phyloP scores from a whole-genome alignment of 2,329 filamentous ascomycete species.

The Achaetomium macrosporum region DNA sequence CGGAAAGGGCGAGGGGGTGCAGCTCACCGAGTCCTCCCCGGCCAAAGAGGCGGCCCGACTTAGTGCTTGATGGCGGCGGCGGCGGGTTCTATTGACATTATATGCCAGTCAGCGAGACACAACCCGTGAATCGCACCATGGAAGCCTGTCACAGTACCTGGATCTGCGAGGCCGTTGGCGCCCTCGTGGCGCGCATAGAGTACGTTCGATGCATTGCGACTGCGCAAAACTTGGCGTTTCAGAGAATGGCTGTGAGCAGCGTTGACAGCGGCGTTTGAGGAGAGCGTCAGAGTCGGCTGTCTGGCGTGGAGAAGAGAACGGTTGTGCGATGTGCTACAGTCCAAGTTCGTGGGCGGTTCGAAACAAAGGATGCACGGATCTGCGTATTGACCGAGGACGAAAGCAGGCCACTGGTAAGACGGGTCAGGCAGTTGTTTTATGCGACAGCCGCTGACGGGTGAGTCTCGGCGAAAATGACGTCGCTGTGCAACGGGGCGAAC shows the following conservation, averaged over 20 bases:
- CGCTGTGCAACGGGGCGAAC: conserved; percentile 5
- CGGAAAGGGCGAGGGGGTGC: not conserved
- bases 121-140: not conserved
- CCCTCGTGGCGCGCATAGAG: conserved; percentile 95
- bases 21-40: conserved; percentile 74
- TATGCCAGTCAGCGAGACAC: conserved; percentile 6
- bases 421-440: conserved; percentile 7
- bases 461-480: conserved; percentile 8
- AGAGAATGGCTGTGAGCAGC: not conserved
- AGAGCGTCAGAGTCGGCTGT: not conserved
- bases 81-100: conserved; percentile 67
- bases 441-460: not conserved
- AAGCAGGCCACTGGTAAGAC: not conserved
- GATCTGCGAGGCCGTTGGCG: conserved; percentile 80
- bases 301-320: not conserved
- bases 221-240: not conserved
- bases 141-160: conserved; percentile 38
- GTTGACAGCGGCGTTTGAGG: not conserved
- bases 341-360: not conserved
- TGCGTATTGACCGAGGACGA: not conserved
- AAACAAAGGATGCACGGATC: not conserved
- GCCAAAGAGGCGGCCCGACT: conserved; percentile 84
- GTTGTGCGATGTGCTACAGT: not conserved
- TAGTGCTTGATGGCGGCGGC: conserved; percentile 85
- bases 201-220: conserved; percentile 91